phyloP scores from a whole-genome alignment of 2,329 filamentous ascomycete genomes.

The Diaporthe amygdali region DNA sequence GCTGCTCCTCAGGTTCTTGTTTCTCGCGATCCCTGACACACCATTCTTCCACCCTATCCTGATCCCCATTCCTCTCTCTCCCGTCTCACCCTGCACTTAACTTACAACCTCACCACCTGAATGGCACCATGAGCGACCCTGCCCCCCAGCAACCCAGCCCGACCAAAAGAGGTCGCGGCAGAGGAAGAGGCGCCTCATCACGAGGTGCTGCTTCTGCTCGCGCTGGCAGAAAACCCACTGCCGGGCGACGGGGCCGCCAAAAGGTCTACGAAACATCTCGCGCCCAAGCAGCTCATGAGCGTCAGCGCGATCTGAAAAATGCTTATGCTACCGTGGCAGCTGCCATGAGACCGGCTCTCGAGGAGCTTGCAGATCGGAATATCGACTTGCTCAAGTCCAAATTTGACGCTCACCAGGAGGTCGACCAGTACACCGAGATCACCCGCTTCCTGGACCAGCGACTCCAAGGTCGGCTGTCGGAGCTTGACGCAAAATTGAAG shows the following conservation, averaged over 20 bases:
- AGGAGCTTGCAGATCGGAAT: conserved; percentile 67
- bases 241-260: conserved; percentile 49
- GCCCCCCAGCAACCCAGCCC: conserved; percentile 26
- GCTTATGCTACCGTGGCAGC: conserved; percentile 67
- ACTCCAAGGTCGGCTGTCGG: conserved; percentile 36
- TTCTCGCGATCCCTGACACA: conserved; percentile 4
- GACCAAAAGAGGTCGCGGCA: conserved; percentile 25
- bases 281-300: conserved; percentile 64
- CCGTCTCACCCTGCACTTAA: conserved; percentile 20
- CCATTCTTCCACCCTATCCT: conserved; percentile 10
- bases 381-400: conserved; percentile 62
- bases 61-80: not conserved
- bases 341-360: conserved; percentile 67
- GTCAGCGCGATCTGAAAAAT: conserved; percentile 70
- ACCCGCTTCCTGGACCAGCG: conserved; percentile 56
- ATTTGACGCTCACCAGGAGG: conserved; percentile 56
- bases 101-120: conserved; percentile 17
- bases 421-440: conserved; percentile 57
- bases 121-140: conserved; percentile 28
- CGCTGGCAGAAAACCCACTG: conserved; percentile 23
- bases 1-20: not conserved
- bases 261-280: conserved; percentile 61
- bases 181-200: conserved; percentile 18
- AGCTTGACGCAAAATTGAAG: conserved; percentile 29
- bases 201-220: conserved; percentile 22